Evolutionary conservation across 2,329 filamentous ascomycete species (phyloP).

Genomic region (Ophiostoma pallidulum): DNA sequence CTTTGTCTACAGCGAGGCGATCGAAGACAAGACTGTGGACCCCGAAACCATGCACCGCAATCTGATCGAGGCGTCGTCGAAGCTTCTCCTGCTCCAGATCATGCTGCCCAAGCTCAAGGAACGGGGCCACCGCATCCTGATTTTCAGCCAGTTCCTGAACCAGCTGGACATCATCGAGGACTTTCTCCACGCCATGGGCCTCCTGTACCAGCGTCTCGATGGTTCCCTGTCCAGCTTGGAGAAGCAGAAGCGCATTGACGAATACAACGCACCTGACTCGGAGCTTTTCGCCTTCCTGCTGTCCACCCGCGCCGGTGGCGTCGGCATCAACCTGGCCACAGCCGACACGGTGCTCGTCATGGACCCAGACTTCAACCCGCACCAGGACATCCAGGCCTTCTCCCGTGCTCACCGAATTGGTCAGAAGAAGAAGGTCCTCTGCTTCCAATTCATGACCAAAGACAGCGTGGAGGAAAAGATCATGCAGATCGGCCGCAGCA

Average conservation of each 20-base stretch:
- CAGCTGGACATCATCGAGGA: conserved; percentile 89
- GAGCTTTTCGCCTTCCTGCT: conserved; percentile 81
- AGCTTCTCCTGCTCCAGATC: conserved; percentile 72
- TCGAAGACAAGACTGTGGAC: conserved; percentile 70
- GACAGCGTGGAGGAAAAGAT: conserved; percentile 90
- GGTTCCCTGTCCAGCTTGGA: conserved; percentile 71
- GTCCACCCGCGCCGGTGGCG: conserved; percentile 88
- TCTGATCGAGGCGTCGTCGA: conserved; percentile 82
- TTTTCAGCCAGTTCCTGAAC: conserved; percentile 91
- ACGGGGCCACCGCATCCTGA: conserved; percentile 78
- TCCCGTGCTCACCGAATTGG: conserved; percentile 93
- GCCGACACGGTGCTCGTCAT: conserved; percentile 97
- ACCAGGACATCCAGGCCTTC: conserved; percentile 93
- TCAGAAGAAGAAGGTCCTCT: conserved; percentile 89
- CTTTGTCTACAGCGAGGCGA: conserved; percentile 82
- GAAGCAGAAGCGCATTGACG: conserved; percentile 91
- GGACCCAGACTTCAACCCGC: conserved; percentile 94
- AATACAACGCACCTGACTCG: conserved; percentile 80
- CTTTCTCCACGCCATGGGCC: conserved; percentile 67
- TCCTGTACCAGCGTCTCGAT: conserved; percentile 72
- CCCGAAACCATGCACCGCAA: conserved; percentile 60
- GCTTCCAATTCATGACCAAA: conserved; percentile 89
- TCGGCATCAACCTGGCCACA: conserved; percentile 94
- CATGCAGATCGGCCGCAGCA: conserved; percentile 88
- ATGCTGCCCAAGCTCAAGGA: conserved; percentile 82